These are phyloP conservation scores for Penicillium waksmanii DNA, from an alignment of 495 filamentous ascomycete species.

Conservation along the genomic window DNA sequence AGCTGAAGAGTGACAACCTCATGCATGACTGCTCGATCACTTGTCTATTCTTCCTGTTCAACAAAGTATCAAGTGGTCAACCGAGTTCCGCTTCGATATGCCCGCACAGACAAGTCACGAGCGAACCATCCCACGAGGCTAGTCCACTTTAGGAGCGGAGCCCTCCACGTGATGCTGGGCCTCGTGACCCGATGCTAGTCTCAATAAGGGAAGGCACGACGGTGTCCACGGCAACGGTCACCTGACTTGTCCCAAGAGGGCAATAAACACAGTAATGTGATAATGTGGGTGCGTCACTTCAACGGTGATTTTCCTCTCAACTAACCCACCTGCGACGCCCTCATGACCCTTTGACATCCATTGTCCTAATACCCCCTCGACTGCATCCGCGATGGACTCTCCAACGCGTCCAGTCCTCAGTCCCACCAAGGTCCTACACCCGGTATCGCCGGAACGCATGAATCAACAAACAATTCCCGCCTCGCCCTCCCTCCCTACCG, in stretches of 20 bases:
- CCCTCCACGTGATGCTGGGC: slow-evolving; percentile 21
- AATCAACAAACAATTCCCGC: slow-evolving; percentile 65
- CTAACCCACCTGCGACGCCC: slow-evolving; percentile 28
- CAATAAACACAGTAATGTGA: slow-evolving; percentile 31
- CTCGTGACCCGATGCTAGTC: slow-evolving; percentile 13
- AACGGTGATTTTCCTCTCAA: slow-evolving; percentile 27
- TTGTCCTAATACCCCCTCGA: slow-evolving; percentile 16
- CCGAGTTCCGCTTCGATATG: slow-evolving; percentile 8
- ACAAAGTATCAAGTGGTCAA: slow-evolving; percentile 1
- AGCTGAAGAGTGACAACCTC: slow-evolving; percentile 95
- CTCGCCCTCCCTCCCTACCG: slow-evolving; percentile 56
- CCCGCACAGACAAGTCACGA: slow-evolving; percentile 22
- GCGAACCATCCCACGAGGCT: slow-evolving; percentile 15
- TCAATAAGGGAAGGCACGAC: slow-evolving; percentile 9
- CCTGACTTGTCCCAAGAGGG: slow-evolving; percentile 33
- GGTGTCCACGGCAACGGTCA: slow-evolving; percentile 47
- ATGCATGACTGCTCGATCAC: slow-evolving; percentile 66
- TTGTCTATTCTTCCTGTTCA: slow-evolving; percentile 10
- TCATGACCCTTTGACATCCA: slow-evolving; percentile 22
- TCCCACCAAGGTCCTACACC: slow-evolving; percentile 67
- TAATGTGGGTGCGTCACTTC: slow-evolving; percentile 43
- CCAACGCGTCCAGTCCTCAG: slow-evolving; percentile 48
- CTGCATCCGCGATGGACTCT: slow-evolving; percentile 42
- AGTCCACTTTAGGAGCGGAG: slow-evolving; percentile 15
- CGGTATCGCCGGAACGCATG: slow-evolving; percentile 78